Evolutionary conservation across 495 filamentous ascomycete genomes (phyloP).

Genomic region (Xylaria scruposa): DNA sequence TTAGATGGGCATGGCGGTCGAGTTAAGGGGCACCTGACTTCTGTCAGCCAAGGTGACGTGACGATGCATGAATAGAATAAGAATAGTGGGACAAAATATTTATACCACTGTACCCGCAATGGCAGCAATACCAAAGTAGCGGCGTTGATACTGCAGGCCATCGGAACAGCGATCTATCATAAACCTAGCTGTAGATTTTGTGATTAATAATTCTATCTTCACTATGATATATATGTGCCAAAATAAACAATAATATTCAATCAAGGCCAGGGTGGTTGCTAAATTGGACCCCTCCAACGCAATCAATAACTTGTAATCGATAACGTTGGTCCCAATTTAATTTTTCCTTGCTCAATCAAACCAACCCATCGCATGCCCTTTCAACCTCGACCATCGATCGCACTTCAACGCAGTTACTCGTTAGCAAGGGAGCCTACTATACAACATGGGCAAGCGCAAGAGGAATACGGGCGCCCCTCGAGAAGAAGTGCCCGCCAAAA

Average conservation of each 20-base stretch:
- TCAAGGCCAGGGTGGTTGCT: background rate
- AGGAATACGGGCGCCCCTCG: conserved; percentile 52
- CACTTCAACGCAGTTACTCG: conserved; percentile 19
- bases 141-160: background rate
- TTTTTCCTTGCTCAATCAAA: conserved; percentile 26
- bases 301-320: conserved; percentile 29
- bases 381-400: background rate
- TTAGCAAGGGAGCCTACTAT: background rate
- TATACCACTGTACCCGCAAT: conserved; percentile 9
- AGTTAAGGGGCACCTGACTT: conserved; percentile 14
- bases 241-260: background rate
- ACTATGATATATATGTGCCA: background rate
- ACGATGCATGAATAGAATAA: conserved; percentile 22
- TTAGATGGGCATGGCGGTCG: conserved; percentile 10
- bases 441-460: conserved; percentile 79
- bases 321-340: conserved; percentile 37
- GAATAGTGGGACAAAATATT: conserved; percentile 25
- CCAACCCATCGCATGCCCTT: background rate
- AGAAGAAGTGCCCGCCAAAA: conserved; percentile 44
- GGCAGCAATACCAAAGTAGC: background rate
- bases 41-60: conserved; percentile 3
- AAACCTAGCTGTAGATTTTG: background rate
- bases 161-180: background rate
- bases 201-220: background rate
- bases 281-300: background rate